These are phyloP conservation scores for Trapa incisa DNA, from an alignment of 345 rosid genomes.

Conservation along the genomic window DNA sequence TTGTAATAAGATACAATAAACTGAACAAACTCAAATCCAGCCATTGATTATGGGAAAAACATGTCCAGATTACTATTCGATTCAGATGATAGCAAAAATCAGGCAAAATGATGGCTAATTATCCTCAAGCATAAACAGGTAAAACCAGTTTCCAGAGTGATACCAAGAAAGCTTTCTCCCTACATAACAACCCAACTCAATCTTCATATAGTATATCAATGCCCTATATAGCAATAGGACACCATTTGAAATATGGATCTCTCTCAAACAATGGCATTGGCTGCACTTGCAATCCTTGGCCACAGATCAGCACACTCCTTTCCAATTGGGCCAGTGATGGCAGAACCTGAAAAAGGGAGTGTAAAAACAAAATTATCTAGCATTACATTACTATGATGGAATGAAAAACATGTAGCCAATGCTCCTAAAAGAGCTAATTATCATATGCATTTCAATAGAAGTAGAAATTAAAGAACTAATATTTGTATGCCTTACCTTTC, in stretches of 20 bases:
- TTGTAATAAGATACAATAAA: too few species aligned
- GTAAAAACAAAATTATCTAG: background rate
- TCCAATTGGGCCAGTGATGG: constrained; percentile 80
- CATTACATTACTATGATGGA: background rate
- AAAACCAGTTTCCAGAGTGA: too few species aligned
- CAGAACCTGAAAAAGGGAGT: constrained; percentile 36
- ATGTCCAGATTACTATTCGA: too few species aligned
- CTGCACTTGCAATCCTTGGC: constrained; percentile 95
- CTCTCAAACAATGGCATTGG: constrained; percentile 45
- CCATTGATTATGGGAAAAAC: too few species aligned
- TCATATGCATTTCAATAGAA: background rate
- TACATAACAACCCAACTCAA: background rate
- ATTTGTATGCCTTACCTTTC: constrained; percentile 44
- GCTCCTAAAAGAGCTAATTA: background rate
- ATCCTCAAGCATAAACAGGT: background rate
- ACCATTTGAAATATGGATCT: background rate
- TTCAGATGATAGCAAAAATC: too few species aligned
- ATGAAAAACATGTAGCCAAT: background rate
- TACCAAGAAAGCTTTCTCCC: background rate
- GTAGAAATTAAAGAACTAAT: background rate
- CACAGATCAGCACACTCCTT: constrained; percentile 90
- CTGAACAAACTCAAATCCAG: too few species aligned
- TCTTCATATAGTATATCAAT: background rate
- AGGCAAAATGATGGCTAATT: too few species aligned
- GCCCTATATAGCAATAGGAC: background rate